Conservation (phyloP, 73 alveolate genomes). For the Symbiodinium pilosum region DNA sequence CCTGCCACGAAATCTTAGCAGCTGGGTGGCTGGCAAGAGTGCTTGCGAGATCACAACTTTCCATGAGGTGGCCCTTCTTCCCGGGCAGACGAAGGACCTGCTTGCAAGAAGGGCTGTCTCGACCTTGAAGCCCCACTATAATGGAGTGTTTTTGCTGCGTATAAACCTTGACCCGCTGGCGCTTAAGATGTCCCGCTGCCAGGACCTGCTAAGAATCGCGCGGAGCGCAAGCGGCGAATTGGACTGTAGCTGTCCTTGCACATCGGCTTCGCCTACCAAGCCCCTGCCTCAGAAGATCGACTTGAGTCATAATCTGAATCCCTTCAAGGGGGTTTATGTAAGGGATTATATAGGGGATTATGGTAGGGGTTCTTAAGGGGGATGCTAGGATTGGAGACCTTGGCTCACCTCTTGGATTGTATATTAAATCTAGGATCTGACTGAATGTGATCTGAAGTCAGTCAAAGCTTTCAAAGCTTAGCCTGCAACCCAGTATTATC, state of each 20-base stretch:
- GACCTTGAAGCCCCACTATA: background rate
- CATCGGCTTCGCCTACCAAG: background rate
- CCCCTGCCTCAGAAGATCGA: background rate
- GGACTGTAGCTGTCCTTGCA: background rate
- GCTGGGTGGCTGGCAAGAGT: background rate
- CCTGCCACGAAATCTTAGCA: too few species aligned
- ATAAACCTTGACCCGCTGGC: background rate
- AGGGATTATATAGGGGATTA: too few species aligned
- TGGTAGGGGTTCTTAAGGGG: too few species aligned
- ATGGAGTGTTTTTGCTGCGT: background rate
- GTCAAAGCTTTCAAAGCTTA: background rate
- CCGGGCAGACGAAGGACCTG: constrained; percentile 34
- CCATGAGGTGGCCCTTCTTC: constrained; percentile 40
- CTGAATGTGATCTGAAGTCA: too few species aligned
- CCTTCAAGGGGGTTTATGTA: too few species aligned
- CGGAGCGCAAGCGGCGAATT: background rate
- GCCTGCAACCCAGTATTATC: too few species aligned
- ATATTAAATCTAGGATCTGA: too few species aligned
- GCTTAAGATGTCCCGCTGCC: background rate
- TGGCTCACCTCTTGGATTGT: too few species aligned
- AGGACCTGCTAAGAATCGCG: background rate
- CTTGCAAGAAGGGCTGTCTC: too few species aligned
- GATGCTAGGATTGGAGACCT: too few species aligned
- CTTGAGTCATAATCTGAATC: too few species aligned
- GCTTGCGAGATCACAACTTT: background rate